A percentile compares a stretch with the other conserved stretches of the same genome.
These are phyloP conservation scores for Cymodocea nodosa DNA, from an alignment of 116 monocot species.

Conservation along the genomic window DNA sequence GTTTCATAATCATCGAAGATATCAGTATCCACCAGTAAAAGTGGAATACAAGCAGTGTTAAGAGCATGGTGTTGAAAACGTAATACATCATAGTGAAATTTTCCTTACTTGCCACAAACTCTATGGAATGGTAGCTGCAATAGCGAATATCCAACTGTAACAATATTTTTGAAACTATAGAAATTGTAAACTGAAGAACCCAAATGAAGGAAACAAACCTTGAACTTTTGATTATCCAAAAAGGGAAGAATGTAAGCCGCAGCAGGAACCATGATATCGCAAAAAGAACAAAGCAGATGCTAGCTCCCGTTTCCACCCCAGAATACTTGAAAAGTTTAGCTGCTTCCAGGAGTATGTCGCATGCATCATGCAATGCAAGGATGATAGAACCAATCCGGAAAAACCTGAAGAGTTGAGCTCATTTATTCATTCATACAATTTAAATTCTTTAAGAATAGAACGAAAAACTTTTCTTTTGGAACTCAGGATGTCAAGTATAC, in stretches of 20 bases:
- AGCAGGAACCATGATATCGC: constrained; percentile 74
- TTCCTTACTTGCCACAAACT: constrained; percentile 18
- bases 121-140: constrained; percentile 55
- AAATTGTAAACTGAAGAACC: not conserved
- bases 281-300: constrained; percentile 75
- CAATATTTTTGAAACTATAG: not conserved
- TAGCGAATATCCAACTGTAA: constrained; percentile 6
- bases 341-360: constrained; percentile 82
- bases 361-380: constrained; percentile 82
- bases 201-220: constrained; percentile 27
- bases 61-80: constrained; percentile 80
- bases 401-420: constrained; percentile 36
- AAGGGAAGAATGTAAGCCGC: constrained; percentile 76
- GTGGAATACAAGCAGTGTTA: constrained; percentile 73
- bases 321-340: constrained; percentile 94
- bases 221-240: constrained; percentile 76
- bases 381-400: constrained; percentile 76
- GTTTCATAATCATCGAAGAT: constrained; percentile 67
- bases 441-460: not conserved
- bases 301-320: constrained; percentile 69
- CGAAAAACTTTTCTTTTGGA: too few species aligned
- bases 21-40: constrained; percentile 98
- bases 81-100: constrained; percentile 52
- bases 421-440: not conserved
- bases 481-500: too few species aligned